Evolutionary conservation across 345 rosid species (phyloP), one percentile per base, ranked within the genome.

Genomic region (Bretschneidera sinensis): DNA sequence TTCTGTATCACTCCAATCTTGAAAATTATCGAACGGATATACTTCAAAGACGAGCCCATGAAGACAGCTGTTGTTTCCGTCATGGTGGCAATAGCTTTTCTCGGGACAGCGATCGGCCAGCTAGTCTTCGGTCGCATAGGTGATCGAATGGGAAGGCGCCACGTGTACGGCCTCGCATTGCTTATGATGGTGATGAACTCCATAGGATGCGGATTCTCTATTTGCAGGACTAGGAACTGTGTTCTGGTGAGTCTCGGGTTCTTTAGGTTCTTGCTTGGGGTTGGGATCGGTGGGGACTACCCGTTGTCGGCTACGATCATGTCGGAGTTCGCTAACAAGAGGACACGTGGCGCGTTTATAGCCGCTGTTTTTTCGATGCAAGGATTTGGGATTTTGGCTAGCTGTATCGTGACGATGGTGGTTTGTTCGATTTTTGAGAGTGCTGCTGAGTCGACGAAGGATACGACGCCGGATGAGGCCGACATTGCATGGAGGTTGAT

Each of bases 301-400:
- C 96, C 91, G 1, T 70, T 88, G 10, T 88, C 96, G 1, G 96
- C 91, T 0, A 85, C 91, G 5, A 85, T 88, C 61, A 88, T 88
- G 87, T 88, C 91, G 35, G 96, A 88, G 70, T 88, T 85, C 9
- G 91, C 96, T 1, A 88, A 88, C 62, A 83, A 74, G 78, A 88
- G 25, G 62, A 85, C 89, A 6, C 84, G 96, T 1, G 96, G 96
- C 0, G 75, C 83, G 10, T 85, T 88, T 68, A 75, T 88, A 0
- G 96, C 91, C 0, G 89, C 89, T 0, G 84, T 88, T 24, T 88
- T 88, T 34, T 84, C 91, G 1, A 79, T 88, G 89, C 96, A 88
- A 55, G 96, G 96, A 18, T 57, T 81, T 2, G 96, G 96, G 54
- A 88, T 85, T 22, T 45, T 85, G 75, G 77, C 56, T 5, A 81